phyloP scores from a whole-genome alignment of 2,329 filamentous ascomycete genomes.

The Colletotrichum sidae region DNA sequence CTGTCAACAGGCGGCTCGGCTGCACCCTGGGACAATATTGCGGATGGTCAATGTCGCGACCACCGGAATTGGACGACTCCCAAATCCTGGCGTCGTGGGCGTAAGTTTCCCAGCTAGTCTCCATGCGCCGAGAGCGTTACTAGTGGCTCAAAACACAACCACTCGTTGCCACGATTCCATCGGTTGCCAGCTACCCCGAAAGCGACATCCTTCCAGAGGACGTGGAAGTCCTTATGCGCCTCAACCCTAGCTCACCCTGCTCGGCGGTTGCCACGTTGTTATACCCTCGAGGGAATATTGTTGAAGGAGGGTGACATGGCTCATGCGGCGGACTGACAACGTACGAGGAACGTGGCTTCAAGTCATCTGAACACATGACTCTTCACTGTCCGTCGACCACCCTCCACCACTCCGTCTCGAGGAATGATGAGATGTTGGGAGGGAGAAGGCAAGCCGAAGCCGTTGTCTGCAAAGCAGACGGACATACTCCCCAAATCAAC shows the following conservation, averaged over 20 bases:
- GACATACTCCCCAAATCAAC: neutral
- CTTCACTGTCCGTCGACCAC: constrained; percentile 9
- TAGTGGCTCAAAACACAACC: constrained; percentile 5
- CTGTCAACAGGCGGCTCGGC: constrained; percentile 17
- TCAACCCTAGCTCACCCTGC: neutral
- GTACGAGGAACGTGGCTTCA: constrained; percentile 17
- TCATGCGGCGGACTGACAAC: constrained; percentile 14
- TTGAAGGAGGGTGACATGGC: constrained; percentile 28
- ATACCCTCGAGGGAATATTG: neutral
- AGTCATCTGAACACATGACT: constrained; percentile 23
- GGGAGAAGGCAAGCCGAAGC: no score
- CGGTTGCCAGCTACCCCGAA: neutral
- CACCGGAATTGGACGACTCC: neutral
- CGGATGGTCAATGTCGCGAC: constrained; percentile 1
- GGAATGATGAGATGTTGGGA: neutral
- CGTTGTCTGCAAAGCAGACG: no score
- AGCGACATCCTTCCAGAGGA: no score
- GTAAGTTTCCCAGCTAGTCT: constrained; percentile 10
- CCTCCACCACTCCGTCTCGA: neutral
- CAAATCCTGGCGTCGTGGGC: constrained; percentile 15
- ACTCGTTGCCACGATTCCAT: constrained; percentile 1
- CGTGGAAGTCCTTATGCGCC: neutral
- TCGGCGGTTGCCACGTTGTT: constrained; percentile 8
- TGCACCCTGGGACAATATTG: neutral
- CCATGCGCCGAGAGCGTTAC: constrained; percentile 2